A percentile compares a stretch with the other conserved stretches of the same genome.
Evolutionary conservation across 2,329 filamentous ascomycete genomes (phyloP).

Genomic region (Phialemoniopsis sp.): DNA sequence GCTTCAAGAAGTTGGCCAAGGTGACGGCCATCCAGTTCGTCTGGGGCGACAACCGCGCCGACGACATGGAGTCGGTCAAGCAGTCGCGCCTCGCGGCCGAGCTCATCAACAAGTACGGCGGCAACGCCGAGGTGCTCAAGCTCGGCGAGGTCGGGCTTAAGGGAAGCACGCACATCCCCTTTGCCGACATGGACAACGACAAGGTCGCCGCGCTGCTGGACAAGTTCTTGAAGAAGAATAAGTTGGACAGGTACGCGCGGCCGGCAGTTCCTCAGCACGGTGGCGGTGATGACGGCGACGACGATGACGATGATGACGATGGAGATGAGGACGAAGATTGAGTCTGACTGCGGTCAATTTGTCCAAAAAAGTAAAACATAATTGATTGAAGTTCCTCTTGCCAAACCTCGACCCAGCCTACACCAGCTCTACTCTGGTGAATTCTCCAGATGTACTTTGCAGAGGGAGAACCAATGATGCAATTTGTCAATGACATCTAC

Average conservation of each 20-base stretch:
- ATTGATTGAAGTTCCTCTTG: too few species aligned
- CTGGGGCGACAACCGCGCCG: constrained; percentile 18
- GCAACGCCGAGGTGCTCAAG: constrained; percentile 17
- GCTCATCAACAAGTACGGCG: constrained; percentile 16
- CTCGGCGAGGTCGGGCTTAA: constrained; percentile 15
- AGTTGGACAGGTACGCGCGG: constrained; percentile 10
- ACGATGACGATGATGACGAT: too few species aligned
- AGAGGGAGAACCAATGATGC: too few species aligned
- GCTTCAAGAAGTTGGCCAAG: constrained; percentile 18
- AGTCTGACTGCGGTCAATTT: too few species aligned
- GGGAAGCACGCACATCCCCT: constrained; percentile 17
- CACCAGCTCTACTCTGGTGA: too few species aligned
- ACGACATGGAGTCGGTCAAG: constrained; percentile 13
- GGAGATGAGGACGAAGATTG: too few species aligned
- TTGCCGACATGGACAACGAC: constrained; percentile 19
- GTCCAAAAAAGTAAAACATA: too few species aligned
- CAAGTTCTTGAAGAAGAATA: constrained; percentile 11
- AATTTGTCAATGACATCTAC: too few species aligned
- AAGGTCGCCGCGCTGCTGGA: constrained; percentile 16
- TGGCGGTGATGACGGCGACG: too few species aligned
- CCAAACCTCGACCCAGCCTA: too few species aligned
- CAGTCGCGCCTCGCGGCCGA: constrained; percentile 13
- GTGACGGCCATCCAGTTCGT: constrained; percentile 18
- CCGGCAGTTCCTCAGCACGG: background rate
- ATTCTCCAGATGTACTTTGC: too few species aligned